Evolutionary conservation across 78 protist genomes (phyloP).

Genomic region (Guillardia theta): DNA sequence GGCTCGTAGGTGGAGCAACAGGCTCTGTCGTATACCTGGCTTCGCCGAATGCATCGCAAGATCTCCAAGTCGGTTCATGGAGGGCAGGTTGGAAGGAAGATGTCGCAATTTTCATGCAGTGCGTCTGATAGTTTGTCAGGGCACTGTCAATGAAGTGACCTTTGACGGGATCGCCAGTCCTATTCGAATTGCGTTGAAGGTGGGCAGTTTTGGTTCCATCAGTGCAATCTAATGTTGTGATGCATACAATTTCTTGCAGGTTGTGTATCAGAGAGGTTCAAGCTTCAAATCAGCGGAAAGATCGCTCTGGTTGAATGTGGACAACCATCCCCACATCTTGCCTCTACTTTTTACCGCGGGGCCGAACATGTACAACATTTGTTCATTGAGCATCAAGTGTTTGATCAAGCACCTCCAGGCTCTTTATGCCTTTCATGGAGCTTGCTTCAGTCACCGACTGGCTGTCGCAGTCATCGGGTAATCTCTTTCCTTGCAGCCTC

Average conservation of each 20-base stretch:
- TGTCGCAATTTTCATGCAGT: not conserved
- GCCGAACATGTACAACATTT: too few species aligned
- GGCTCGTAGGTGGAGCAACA: too few species aligned
- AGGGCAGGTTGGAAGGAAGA: not conserved
- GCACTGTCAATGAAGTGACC: not conserved
- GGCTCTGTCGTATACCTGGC: not conserved
- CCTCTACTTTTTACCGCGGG: conserved; percentile 11
- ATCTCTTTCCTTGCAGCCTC: too few species aligned
- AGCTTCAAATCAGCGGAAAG: conserved; percentile 19
- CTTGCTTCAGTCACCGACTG: not conserved
- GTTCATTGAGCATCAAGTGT: too few species aligned
- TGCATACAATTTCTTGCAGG: too few species aligned
- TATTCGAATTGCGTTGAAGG: not conserved
- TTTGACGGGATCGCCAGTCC: not conserved
- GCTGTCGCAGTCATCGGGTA: too few species aligned
- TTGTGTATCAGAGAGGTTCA: not conserved
- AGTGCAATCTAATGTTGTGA: too few species aligned
- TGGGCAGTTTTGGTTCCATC: too few species aligned
- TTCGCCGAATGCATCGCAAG: not conserved
- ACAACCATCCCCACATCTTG: conserved; percentile 14
- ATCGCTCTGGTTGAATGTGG: not conserved
- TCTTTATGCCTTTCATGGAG: conserved; percentile 32
- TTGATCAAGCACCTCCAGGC: too few species aligned
- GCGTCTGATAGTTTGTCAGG: not conserved
- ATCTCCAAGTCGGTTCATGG: not conserved